Base-by-base conservation (phyloP, 176 grass and related monocot species). In the Aegilops sharonensis region DNA sequence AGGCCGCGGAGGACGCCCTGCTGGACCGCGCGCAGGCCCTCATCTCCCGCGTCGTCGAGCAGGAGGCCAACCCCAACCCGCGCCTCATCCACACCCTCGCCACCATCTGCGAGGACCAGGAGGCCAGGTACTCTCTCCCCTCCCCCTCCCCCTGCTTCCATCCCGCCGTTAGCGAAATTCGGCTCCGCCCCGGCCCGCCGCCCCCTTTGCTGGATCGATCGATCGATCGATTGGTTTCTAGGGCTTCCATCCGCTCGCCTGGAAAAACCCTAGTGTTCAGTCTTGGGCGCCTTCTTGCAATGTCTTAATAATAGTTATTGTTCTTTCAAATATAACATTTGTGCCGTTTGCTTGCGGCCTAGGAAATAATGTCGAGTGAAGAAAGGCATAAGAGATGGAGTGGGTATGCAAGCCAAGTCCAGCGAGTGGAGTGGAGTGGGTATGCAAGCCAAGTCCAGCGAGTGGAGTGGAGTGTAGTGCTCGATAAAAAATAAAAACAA, bases 41-140 rank as follows among this genome's bases (percentile, higher is more conserved):
- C 20, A 85, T 98, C 43, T 79, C 83, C 4, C 83, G 92, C 84
- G 81, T 94, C 78, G 31, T 95, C 57, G 90, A 90, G 11, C 82
- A 79, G 25, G 92, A 94, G 88, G 27, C 17, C 59, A 89, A 90
- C 43, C 97, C 94, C 68, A 98, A 94, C 54, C 94, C 97, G 40
- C 91, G 91, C 64, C 89, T 94, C 50, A 91, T 96, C 42, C 97
- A 96, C 67, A 95, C 93, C 48, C 94, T 98, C 68, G 92, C 97
- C 27, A 88, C 94, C 86, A 91, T 98, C 0, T 35, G 88, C 90
- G n/a, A 98, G 82, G 70, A n/a, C 29, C 90, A 98, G 23, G 94
- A 96, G 77, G 75, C 89, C 42, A 94, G 92, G 97, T 94, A 9
- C 8, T 2, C 6, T 1, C 3, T 5, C 2, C 11, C 2, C 0